Conservation (phyloP, 441 rosid genomes). For the Macaranga tanarius region DNA sequence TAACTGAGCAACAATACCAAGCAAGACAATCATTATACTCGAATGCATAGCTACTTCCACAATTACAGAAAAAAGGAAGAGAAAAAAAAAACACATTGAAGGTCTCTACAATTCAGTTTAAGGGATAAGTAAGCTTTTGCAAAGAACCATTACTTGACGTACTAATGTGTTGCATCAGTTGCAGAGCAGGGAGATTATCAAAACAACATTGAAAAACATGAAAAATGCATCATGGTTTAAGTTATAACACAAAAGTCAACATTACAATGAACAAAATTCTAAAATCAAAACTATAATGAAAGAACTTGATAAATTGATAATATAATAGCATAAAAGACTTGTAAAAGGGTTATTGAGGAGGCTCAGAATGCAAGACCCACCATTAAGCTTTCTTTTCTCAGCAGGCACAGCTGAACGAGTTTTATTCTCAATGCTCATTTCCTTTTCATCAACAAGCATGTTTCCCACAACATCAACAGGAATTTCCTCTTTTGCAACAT, state of each 20-base stretch:
- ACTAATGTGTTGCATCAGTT: neutral
- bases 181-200: neutral
- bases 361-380: conserved; percentile 39
- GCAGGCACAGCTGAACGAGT: conserved; percentile 38
- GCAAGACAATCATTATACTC: too few species aligned
- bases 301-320: neutral
- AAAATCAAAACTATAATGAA: neutral
- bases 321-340: neutral
- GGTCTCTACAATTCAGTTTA: neutral
- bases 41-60: neutral
- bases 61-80: neutral
- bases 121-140: neutral
- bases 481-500: conserved; percentile 45
- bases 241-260: neutral
- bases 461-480: conserved; percentile 48
- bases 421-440: conserved; percentile 37
- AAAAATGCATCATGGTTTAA: neutral
- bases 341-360: neutral
- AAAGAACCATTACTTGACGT: neutral
- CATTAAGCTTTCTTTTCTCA: conserved; percentile 83
- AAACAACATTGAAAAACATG: neutral
- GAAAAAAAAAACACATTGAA: too few species aligned
- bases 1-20: too few species aligned
- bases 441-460: conserved; percentile 43
- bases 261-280: neutral